Conservation (phyloP, 129 eudicot species). For the Helianthus tuberosus region DNA sequence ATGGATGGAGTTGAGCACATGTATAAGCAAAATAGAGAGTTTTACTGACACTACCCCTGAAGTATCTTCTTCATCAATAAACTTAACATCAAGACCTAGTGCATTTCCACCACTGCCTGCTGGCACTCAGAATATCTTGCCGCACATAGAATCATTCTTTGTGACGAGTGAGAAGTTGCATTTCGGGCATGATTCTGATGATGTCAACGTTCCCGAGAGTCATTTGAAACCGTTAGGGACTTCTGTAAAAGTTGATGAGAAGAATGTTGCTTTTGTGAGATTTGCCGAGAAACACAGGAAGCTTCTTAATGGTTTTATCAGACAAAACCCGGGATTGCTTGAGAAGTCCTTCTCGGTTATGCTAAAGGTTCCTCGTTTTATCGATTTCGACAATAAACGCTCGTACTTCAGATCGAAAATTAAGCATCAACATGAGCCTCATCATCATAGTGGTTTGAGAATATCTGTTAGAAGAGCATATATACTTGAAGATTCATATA, state of each 20-base stretch:
- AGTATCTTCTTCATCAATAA: conserved; percentile 46
- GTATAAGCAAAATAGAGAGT: conserved; percentile 85
- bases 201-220: too few species aligned
- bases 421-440: conserved; percentile 94
- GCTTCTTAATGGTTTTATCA: conserved; percentile 80
- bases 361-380: conserved; percentile 94
- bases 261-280: conserved; percentile 69
- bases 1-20: conserved; percentile 91
- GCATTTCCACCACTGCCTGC: conserved; percentile 92
- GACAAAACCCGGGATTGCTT: conserved; percentile 95
- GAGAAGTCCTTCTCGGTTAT: conserved; percentile 94
- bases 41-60: conserved; percentile 63
- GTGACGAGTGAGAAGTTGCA: conserved; percentile 97
- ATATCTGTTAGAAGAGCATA: conserved; percentile 97
- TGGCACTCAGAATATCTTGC: conserved; percentile 88
- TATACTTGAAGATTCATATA: conserved; percentile 96
- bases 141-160: conserved; percentile 91
- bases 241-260: conserved; percentile 65
- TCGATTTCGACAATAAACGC: conserved; percentile 96
- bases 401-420: conserved; percentile 95
- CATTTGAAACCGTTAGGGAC: too few species aligned
- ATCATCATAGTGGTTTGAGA: conserved; percentile 91
- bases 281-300: conserved; percentile 91
- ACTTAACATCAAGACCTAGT: conserved; percentile 59
- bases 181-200: conserved; percentile 60